A percentile compares a stretch with the other conserved stretches of the same genome.
Evolutionary conservation across 169 alveolate species (phyloP).

Genomic region (Plasmodium coatneyi): DNA sequence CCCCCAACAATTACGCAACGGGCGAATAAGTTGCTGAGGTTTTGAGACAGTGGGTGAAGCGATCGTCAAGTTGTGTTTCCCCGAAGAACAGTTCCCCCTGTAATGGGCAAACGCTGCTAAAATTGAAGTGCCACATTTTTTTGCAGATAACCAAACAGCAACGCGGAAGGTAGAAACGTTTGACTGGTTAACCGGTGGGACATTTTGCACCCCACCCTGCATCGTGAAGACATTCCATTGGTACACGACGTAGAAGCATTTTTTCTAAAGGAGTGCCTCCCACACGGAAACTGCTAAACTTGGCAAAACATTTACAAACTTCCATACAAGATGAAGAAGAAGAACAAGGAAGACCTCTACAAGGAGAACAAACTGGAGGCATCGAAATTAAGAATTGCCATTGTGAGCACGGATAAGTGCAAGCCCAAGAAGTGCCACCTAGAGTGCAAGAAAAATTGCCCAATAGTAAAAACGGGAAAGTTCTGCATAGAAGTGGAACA

Average conservation of each 20-base stretch:
- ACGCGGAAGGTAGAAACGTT: background rate
- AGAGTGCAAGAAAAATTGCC: slow-evolving; percentile 95
- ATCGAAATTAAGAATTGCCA: slow-evolving; percentile 96
- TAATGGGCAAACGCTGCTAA: background rate
- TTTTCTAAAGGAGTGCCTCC: too few species aligned
- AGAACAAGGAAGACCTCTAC: slow-evolving; percentile 68
- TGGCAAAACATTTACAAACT: too few species aligned
- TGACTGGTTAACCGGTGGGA: background rate
- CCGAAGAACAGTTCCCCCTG: background rate
- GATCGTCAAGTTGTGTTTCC: background rate
- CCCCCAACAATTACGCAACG: background rate
- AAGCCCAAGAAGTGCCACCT: slow-evolving; percentile 98
- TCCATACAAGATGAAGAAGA: slow-evolving; percentile 24
- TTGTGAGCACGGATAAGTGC: slow-evolving; percentile 97
- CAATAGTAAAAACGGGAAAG: slow-evolving; percentile 96
- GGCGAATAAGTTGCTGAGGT: background rate
- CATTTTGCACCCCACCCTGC: background rate
- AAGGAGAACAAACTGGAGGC: slow-evolving; percentile 86
- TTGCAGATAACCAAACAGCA: background rate
- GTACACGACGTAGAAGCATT: background rate
- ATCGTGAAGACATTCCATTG: background rate
- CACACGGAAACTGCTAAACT: too few species aligned
- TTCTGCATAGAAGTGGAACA: slow-evolving; percentile 98
- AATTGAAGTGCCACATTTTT: background rate
- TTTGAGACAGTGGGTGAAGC: background rate